Base-by-base conservation (phyloP, 2,329 filamentous ascomycete species). In the Elsinoe ampelina region DNA sequence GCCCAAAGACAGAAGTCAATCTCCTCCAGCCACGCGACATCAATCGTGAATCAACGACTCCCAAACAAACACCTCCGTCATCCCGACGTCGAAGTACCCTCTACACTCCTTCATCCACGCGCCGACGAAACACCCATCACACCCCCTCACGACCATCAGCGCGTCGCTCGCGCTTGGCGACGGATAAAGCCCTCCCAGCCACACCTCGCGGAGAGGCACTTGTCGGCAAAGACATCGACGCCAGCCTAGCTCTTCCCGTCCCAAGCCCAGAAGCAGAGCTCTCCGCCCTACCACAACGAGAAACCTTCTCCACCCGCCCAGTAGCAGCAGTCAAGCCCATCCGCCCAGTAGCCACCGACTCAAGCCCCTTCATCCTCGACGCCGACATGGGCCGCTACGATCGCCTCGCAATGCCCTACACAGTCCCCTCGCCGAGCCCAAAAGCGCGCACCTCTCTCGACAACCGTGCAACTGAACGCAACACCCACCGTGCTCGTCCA, bases 211-310 rank as follows among this genome's bases (percentile, higher is more conserved):
- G 3, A 38, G 12, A 38, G 22, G 34, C 30, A 41, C 15, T 6
- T 19, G 32, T 38, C 10, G 10, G 7, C 13, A 22, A 11, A 2
- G 50, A 39, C 13, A 15, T 38, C 15, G 52, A 56, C 34, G 42
- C 20, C 6, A 47, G 41, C 30, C 22, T 56, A 5, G 32, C 22
- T 5, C 41, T 56, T 2, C 54, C 54, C 12, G 6, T 38, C 26
- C 54, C 54, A 26, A 47, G 38, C 13, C 54, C 54, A 2, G 54
- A 56, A 36, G 54, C 42, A 12, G 48, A 26, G 4, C 12, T 52
- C 48, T 45, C 41, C n/a, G 41, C 41, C 5, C 20, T 45, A 2
- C 20, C 41, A 26, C 41, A n/a, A 26, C 20, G 41, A 12, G 19
- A 45, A 12, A 42, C 39, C 19, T 42, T 42, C 15, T 26, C 41